phyloP scores from a whole-genome alignment of 2,329 filamentous ascomycete genomes.

The Allantophomopsis cytisporea region DNA sequence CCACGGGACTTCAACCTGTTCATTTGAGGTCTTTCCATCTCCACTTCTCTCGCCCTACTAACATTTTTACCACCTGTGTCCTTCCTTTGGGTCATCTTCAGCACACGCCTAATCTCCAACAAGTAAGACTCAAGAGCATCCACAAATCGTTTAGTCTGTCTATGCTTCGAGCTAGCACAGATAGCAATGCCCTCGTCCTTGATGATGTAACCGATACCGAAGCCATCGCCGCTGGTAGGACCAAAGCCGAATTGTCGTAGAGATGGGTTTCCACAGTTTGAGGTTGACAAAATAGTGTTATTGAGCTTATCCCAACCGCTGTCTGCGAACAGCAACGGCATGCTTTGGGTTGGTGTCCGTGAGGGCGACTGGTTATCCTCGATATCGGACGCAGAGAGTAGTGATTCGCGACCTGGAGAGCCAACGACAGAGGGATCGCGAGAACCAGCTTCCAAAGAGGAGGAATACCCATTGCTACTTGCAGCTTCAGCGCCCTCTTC shows the following conservation, averaged over 20 bases:
- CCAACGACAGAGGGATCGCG: conserved; percentile 32
- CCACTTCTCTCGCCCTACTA: conserved; percentile 46
- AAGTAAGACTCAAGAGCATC: conserved; percentile 85
- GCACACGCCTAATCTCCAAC: conserved; percentile 74
- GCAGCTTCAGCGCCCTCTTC: conserved; percentile 44
- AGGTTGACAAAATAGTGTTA: conserved; percentile 86
- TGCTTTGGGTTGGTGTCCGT: conserved; percentile 29
- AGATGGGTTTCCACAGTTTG: conserved; percentile 96
- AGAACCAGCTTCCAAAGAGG: conserved; percentile 31
- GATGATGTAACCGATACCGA: conserved; percentile 98
- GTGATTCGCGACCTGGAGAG: conserved; percentile 38
- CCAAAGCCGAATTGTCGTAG: conserved; percentile 95
- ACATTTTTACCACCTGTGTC: conserved; percentile 30
- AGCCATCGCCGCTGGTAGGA: conserved; percentile 84
- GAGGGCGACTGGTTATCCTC: conserved; percentile 39
- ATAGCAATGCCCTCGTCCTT: conserved; percentile 87
- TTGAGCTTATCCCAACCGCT: conserved; percentile 90
- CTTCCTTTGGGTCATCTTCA: conserved; percentile 53
- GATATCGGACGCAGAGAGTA: conserved; percentile 22
- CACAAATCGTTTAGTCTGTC: conserved; percentile 83
- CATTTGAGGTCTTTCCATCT: conserved; percentile 19
- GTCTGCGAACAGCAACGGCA: conserved; percentile 79
- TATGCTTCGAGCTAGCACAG: conserved; percentile 84
- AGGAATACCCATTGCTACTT: conserved; percentile 42
- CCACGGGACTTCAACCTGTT: conserved; percentile 58